Evolutionary conservation across 768 basidiomycete species (phyloP).

Genomic region (Suillus alpinus): DNA sequence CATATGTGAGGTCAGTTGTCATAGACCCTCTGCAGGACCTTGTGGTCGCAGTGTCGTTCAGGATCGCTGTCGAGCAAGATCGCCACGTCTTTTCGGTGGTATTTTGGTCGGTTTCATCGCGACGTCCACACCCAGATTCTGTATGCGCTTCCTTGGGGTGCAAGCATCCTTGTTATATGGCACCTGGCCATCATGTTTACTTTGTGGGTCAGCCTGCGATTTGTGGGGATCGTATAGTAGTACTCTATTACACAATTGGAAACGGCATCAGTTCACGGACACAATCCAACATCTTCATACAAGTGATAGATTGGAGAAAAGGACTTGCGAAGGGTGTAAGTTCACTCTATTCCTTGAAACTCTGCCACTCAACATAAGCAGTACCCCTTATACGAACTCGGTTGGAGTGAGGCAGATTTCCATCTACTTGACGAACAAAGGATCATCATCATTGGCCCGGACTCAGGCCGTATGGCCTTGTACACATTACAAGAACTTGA

Average conservation of each 20-base stretch:
- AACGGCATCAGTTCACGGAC: background rate
- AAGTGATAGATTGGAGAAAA: background rate
- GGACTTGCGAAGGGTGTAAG: background rate
- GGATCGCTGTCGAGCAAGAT: accelerated
- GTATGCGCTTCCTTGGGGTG: background rate
- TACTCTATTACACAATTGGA: background rate
- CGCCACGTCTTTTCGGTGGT: background rate
- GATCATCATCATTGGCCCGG: background rate
- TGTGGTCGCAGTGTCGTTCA: background rate
- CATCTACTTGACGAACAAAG: background rate
- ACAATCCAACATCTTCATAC: background rate
- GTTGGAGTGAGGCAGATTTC: background rate
- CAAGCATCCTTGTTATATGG: background rate
- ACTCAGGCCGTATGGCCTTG: background rate
- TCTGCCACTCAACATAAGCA: background rate
- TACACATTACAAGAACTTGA: background rate
- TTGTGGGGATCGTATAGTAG: background rate
- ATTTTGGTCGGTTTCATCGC: background rate
- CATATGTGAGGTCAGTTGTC: background rate
- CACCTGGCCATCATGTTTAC: background rate
- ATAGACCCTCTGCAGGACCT: background rate
- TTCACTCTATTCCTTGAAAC: background rate
- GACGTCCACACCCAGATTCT: background rate
- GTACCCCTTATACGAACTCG: background rate
- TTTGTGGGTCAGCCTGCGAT: background rate